Evolutionary conservation across 352 stramenopile genomes (phyloP), one percentile per base, ranked within the genome.

Genomic region (Pythium apleroticum): DNA sequence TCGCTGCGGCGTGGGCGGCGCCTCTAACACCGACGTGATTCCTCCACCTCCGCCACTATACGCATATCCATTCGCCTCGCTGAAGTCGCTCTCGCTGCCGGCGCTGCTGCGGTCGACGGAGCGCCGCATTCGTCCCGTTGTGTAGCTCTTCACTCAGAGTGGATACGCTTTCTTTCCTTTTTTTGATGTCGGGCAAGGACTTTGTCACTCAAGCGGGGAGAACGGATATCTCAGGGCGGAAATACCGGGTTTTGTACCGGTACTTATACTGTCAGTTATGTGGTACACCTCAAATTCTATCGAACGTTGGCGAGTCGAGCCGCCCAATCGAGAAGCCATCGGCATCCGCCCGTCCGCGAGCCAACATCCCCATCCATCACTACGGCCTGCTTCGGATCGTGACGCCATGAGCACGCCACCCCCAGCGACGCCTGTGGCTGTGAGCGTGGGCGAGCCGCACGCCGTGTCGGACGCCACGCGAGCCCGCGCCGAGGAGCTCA

Each of bases 401-500:
- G 15, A 39, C 17, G 50, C 30, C 43, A 70, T 63, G 65, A 73
- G 60, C 31, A 35, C 31, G 0, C 15, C 35, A 14, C 20, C 48
- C 4, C 39, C 49, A 72, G 66, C 55, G 60, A 82, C 30, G 78
- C 75, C 65, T 62, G 62, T 76, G 28, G 60, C 25, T 35, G 81
- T 89, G 65, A 80, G 74, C 20, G 72, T 81, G 27, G 82, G 79
- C 64, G 73, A 76, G 41, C 66, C 59, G 37, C 83, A 94, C 69
- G 63, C 74, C 28, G 74, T 81, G 25, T 93, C 84, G 28, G 81
- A 88, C 22, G 81, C 78, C 64, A 91, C 85, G 31, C 75, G 74
- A 63, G 55, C 72, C 60, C 77, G 77, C 54, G 88, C 88, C 12
- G 84, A 96, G 52, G 80, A 72, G 41, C 76, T 96, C 56, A 97